These are phyloP conservation scores for Septoria linicola DNA, from an alignment of 2,329 filamentous ascomycete species.

Conservation along the genomic window DNA sequence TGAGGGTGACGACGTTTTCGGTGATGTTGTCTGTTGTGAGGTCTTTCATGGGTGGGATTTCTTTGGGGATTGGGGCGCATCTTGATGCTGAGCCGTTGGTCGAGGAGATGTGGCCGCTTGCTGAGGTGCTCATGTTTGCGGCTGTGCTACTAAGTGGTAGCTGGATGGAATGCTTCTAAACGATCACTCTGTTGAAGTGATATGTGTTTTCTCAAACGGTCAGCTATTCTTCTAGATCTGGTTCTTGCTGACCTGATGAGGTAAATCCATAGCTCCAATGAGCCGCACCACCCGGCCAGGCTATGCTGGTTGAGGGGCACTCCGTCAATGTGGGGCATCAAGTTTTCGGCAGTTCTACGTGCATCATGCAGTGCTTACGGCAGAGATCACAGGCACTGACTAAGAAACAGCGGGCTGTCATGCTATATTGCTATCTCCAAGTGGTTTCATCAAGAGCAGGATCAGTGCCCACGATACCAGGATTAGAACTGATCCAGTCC, in stretches of 20 bases:
- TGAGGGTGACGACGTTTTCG: constrained; percentile 69
- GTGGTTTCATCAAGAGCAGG: constrained; percentile 34
- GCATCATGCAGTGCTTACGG: background rate
- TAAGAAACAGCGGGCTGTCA: background rate
- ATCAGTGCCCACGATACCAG: constrained; percentile 29
- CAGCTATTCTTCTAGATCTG: no score
- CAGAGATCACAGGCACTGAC: background rate
- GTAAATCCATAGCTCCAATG: background rate
- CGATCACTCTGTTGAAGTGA: no score
- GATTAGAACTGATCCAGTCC: constrained; percentile 30
- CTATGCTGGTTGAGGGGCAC: background rate
- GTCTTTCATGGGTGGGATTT: constrained; percentile 58
- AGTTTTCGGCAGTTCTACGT: background rate
- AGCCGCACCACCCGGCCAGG: background rate
- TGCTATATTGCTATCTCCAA: constrained; percentile 29
- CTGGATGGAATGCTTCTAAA: background rate
- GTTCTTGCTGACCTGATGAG: no score
- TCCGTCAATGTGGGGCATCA: background rate
- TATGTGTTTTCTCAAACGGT: no score
- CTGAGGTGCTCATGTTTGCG: background rate
- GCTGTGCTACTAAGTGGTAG: background rate
- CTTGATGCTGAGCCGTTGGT: constrained; percentile 2
- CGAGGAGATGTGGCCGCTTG: background rate
- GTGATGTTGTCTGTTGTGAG: constrained; percentile 77
- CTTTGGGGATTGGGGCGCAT: constrained; percentile 2